Evolutionary conservation across 2,329 filamentous ascomycete species (phyloP).

Genomic region (Mariannaea elegans): DNA sequence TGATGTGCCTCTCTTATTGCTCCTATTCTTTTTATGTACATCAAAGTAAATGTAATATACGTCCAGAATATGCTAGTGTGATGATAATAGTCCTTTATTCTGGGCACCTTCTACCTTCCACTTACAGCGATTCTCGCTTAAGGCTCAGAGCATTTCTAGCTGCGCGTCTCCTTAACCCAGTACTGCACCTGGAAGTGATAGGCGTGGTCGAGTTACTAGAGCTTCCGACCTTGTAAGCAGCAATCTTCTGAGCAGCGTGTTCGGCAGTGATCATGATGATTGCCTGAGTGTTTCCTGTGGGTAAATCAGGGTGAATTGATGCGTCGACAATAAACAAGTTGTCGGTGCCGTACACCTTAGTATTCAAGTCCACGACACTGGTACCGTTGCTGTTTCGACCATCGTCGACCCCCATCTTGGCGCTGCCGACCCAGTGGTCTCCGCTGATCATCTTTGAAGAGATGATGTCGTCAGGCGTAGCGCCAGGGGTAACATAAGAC

Average conservation of each 20-base stretch:
- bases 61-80: too few relatives aligned
- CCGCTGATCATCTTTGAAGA: constrained; percentile 38
- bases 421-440: constrained; percentile 41
- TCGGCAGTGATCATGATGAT: constrained; percentile 42
- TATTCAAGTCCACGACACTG: constrained; percentile 64
- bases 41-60: too few relatives aligned
- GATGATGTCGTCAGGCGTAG: constrained; percentile 31
- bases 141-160: neutral
- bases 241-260: constrained; percentile 40
- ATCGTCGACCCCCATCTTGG: constrained; percentile 58
- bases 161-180: neutral
- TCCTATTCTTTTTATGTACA: too few relatives aligned
- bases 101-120: too few relatives aligned
- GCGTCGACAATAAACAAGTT: constrained; percentile 71
- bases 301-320: constrained; percentile 64
- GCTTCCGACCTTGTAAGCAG: constrained; percentile 16
- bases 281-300: constrained; percentile 40
- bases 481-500: constrained; percentile 31
- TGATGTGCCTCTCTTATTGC: too few relatives aligned
- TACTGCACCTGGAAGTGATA: neutral
- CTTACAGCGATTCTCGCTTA: too few relatives aligned
- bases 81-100: too few relatives aligned
- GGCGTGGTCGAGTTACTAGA: constrained; percentile 24
- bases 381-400: constrained; percentile 56
- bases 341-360: constrained; percentile 67